Base-by-base conservation (phyloP, 1,284 basidiomycete genomes). In the Agroathelia rolfsii region DNA sequence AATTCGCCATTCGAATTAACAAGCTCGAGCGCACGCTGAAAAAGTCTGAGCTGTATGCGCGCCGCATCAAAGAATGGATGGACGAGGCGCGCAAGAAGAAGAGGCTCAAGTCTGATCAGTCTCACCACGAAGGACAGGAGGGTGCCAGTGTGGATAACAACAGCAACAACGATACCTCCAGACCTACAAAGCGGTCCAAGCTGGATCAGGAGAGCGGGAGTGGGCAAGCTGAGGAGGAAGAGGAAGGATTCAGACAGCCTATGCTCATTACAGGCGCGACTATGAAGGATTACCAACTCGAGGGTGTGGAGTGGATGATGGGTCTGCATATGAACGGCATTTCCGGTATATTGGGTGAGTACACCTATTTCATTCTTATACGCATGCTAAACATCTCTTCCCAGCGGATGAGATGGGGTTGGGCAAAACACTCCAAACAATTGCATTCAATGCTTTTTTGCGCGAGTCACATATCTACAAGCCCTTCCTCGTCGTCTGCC, bases 261-360 rank as follows among this genome's bases (percentile, higher is more conserved):
- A 60, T 65, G 2, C 59, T 92, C 10, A 63, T 96, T 26, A 93
- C 87, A 0, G 93, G 92, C 5, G 87, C 80, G 2, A 82, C 62
- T 31, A 56, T 96, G 42, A 86, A 90, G 47, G 73, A 84, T 28
- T 97, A 97, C 51, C 94, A 98, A 54, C 68, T 97, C 2, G 88
- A 92, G 32, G 94, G 94, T 4, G 73, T 97, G 10, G 86, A 94
- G 42, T 98, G 94, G 94, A 89, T 98, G 81, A 81, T 86, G 4
- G 80, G 79, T 20, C 61, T 98, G 7, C 89, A 92, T 55, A 79
- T 89, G 57, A 95, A 94, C 46, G 92, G 94, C 2, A 79, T 96
- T 32, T 93, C 90, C 23, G 93, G 94, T 3, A 96, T 96, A 37
- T 56, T 97, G 19, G 88, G 78, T 79, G 45, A 21, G 74, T 61